A percentile compares a stretch with the other conserved stretches of the same genome.
Evolutionary conservation across 1,284 basidiomycete species (phyloP).

Genomic region (Trichosporon sp.): DNA sequence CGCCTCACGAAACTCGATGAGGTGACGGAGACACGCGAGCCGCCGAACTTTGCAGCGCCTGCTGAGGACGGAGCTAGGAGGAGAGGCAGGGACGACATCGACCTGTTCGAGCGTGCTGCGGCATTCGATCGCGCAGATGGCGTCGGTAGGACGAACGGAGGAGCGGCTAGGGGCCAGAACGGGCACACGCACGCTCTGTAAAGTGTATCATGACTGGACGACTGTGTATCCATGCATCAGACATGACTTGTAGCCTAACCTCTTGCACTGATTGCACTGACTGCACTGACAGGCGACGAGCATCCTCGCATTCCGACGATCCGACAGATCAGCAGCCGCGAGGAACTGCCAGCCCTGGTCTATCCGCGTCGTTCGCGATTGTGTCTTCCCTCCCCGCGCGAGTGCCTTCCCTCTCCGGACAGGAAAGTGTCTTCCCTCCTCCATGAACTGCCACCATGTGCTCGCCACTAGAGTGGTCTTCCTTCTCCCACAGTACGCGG

Average conservation of each 20-base stretch:
- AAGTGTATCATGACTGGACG: slow-evolving; percentile 2
- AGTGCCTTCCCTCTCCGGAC: no score
- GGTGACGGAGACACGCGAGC: not conserved
- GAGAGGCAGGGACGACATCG: not conserved
- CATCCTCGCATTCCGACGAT: no score
- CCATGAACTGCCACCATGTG: no score
- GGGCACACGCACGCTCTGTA: not conserved
- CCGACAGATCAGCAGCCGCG: no score
- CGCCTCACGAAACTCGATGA: not conserved
- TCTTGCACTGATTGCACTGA: not conserved
- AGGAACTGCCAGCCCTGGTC: no score
- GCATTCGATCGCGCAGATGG: not conserved
- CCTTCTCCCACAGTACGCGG: not conserved
- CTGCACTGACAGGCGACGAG: not conserved
- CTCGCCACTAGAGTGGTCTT: not conserved
- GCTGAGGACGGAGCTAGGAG: not conserved
- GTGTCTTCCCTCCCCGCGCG: not conserved
- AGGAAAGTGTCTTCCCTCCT: not conserved
- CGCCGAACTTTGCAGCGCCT: not conserved
- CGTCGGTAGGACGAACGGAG: not conserved
- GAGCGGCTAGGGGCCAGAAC: not conserved
- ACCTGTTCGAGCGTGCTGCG: not conserved
- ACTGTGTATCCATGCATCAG: not conserved
- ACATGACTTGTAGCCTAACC: not conserved
- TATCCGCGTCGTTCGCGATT: not conserved